These are phyloP conservation scores for Hypomontagnella monticulosa DNA, from an alignment of 495 filamentous ascomycete species.

Conservation along the genomic window DNA sequence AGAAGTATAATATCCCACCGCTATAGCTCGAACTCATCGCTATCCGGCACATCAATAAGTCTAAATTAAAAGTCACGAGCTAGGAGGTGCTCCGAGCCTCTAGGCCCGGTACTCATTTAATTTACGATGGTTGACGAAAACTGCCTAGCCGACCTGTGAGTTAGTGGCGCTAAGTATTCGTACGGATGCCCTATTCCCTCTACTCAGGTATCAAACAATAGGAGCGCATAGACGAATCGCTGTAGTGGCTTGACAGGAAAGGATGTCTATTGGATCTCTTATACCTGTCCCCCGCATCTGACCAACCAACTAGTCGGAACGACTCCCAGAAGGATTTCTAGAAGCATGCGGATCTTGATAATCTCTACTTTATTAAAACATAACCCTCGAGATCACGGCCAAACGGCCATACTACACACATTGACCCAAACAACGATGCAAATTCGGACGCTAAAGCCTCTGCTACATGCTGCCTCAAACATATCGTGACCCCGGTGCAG, in stretches of 20 bases:
- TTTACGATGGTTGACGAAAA: too few relatives aligned
- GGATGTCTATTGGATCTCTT: conserved; percentile 20
- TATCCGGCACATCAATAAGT: too few relatives aligned
- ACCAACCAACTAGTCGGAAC: not conserved
- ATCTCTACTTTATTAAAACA: conserved; percentile 13
- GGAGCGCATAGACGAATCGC: not conserved
- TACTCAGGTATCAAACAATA: not conserved
- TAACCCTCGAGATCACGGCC: not conserved
- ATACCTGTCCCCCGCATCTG: conserved; percentile 15
- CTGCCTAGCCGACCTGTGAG: too few relatives aligned
- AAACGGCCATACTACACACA: not conserved
- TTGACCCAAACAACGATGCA: not conserved
- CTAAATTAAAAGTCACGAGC: too few relatives aligned
- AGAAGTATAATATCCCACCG: too few relatives aligned
- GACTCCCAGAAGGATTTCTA: not conserved
- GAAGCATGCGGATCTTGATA: conserved; percentile 4
- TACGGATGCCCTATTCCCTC: too few relatives aligned
- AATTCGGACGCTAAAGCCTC: not conserved
- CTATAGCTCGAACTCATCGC: too few relatives aligned
- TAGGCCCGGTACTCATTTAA: too few relatives aligned
- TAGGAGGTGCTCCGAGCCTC: too few relatives aligned
- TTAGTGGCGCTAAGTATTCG: too few relatives aligned
- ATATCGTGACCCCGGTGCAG: conserved; percentile 41
- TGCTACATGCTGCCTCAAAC: not conserved
- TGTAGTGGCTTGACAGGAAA: not conserved